Base-by-base conservation (phyloP, 495 filamentous ascomycete species). In the Aspergillus leporis region DNA sequence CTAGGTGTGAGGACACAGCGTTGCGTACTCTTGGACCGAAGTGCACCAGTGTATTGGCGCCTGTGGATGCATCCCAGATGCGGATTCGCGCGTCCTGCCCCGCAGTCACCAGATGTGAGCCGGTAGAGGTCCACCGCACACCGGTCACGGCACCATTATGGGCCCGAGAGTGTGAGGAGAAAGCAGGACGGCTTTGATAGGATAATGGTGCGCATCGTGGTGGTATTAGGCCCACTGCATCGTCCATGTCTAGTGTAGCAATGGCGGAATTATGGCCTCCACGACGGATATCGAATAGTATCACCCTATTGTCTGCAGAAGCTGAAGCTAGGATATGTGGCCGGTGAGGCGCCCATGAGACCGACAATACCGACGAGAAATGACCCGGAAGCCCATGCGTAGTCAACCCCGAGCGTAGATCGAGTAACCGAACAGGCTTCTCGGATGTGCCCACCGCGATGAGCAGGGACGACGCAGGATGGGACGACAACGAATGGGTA, bases 371-470 rank as follows among this genome's bases (percentile, higher is more conserved):
- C 0, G 89, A 84, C 4, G 86, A 87, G 49, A 77, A 78, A 66
- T 93, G 90, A 8, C 91, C 88, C 9, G 87, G 80, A 4, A 97
- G 78, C 3, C 87, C 86, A 63, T 97, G 93, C 4, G 89, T 87
- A 41, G 80, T 83, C 22, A 89, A 75, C 1, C 91, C 90, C 3
- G 91, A 88, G 31, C 88, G 85, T 13, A 97, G 75, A 67, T 97
- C 93, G 3, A 96, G 84, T 13, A 97, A 78, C 22, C 91, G 87
- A 2, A 95, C 87, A 4, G 86, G 79, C 13, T 88, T 87, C 61
- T 92, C 88, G 51, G 92, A 90, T 1, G 91, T 94, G 5, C 85
- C 90, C 60, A 90, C 91, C 10, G 93, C 92, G 21, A 96, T 86
- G 21, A 96, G 81, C 3, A 95, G 76, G 25, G 71, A 73, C 84